Base-by-base conservation (phyloP, 768 basidiomycete genomes). In the Inosperma sp. region DNA sequence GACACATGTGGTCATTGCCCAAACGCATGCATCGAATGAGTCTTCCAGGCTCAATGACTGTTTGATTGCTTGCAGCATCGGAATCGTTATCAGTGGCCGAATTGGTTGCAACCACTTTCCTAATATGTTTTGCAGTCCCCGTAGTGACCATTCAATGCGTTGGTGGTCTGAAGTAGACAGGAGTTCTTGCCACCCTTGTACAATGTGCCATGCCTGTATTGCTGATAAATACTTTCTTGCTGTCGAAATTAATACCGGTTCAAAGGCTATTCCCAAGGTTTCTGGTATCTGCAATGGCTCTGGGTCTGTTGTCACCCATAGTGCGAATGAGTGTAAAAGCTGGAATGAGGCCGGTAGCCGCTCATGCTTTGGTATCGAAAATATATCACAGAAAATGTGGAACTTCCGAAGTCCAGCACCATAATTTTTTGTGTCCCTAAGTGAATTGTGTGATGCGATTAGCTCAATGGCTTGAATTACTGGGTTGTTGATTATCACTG, bases 11-110 rank as follows among this genome's bases (percentile, higher is more conserved):
- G 63, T 62, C 37, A 66, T 63, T 0, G 72, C 71, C 71, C 71
- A 73, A 1, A 73, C 45, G 26, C 69, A 72, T 0, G 72, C 70
- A 45, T 75, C 71, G 45, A 75, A 76, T 0, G 70, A 59, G 10
- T 65, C 40, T 0, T 41, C 5, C 0, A 70, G 42, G 23, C 62
- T 37, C 0, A 74, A 63, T 0, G 40, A n/a, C 0, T 29, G 7
- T 7, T 53, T 43, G 1, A 73, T 49, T 0, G 59, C 54, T 1
- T 30, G 51, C 0, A 73, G 56, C 68, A 73, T 70, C 0, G 46
- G 33, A 0, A 72, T 25, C 0, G 71, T 69, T 19, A 72, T 57
- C 2, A 68, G 72, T 2, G 69, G 71, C 0, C 67, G 58, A 2
- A 60, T 53, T 3, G 67, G 68, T 0, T 53, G 41, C 1, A 22